Base-by-base conservation (phyloP, 192 early-diverging fungal species). In the Rhizophlyctis rosea region DNA sequence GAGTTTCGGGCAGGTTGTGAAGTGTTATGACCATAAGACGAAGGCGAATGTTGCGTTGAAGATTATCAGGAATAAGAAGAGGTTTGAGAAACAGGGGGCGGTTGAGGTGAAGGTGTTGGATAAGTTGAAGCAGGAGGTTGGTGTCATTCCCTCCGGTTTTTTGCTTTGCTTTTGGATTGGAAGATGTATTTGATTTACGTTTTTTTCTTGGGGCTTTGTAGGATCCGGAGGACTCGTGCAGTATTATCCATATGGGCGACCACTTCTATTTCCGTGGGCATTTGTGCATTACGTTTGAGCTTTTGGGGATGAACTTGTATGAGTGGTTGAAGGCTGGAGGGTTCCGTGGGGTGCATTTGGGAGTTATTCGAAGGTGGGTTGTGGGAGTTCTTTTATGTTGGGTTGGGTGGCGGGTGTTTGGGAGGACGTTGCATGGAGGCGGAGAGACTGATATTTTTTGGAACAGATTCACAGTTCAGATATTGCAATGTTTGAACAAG, bases 21-120 rank as follows among this genome's bases (percentile, higher is more conserved):
- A 92, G 57, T 94, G 92, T 62, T 88, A 84, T 59, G 96, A 98
- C 74, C 96, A 98, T 78, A 94, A 93, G 64, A 85, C 87, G 0
- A 91, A 90, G 35, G 77, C 81, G 30, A 78, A 87, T 54, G 90
- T 92, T 34, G 96, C 95, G 11, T 80, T 97, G 51, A 97, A 97
- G 76, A 89, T 97, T 39, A 98, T 97, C 56, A 78, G 93, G 51
- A 98, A 97, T 78, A 94, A 94, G 83, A 91, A 90, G 70, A 84
- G 95, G 34, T 97, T 98, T 78, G 93, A 97, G 76, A 86, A 88
- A 64, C 96, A 97, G 65, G 96, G 93, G 16, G 73, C 89, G 52
- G 88, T 94, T 21, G 96, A 98, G 70, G 89, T 96, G 51, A 94
- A 94, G 70, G 93, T 98, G 51, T 77, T 98, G 54, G 91, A 92